A percentile compares a stretch with the other conserved stretches of the same genome.
Conservation (phyloP, 495 filamentous ascomycete genomes). For the Lasiosphaeris hirsuta region DNA sequence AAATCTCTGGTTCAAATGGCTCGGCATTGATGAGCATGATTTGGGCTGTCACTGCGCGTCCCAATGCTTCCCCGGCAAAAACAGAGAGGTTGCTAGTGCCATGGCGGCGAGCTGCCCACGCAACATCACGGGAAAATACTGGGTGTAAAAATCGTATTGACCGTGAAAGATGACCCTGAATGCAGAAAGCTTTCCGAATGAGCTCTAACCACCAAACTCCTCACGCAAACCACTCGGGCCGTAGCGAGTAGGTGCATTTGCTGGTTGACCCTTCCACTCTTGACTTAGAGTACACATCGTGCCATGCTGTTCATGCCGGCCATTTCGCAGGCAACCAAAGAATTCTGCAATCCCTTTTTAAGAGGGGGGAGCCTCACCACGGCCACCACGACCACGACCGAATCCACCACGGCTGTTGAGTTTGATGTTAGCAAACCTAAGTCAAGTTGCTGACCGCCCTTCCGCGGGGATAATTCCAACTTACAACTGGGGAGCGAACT, state of each 20-base stretch:
- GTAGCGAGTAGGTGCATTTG: slow-evolving; percentile 30
- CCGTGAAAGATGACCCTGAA: slow-evolving; percentile 36
- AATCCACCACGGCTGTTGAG: slow-evolving; percentile 75
- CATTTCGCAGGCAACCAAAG: slow-evolving; percentile 28
- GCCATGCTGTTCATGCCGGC: slow-evolving; percentile 38
- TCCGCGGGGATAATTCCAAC: slow-evolving; percentile 24
- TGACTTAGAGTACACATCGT: slow-evolving; percentile 51
- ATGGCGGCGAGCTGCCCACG: not conserved
- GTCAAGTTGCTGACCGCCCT: not conserved
- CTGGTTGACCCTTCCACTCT: slow-evolving; percentile 32
- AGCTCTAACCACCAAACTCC: slow-evolving; percentile 42
- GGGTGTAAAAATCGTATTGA: slow-evolving; percentile 30
- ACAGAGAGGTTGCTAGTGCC: not conserved
- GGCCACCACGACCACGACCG: slow-evolving; percentile 83
- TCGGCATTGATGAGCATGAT: too few relatives aligned
- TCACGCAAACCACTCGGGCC: slow-evolving; percentile 35
- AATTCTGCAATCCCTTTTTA: slow-evolving; percentile 39
- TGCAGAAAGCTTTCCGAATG: slow-evolving; percentile 39
- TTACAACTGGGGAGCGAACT: slow-evolving; percentile 91
- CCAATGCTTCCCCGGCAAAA: not conserved
- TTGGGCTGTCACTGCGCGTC: not conserved
- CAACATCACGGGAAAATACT: slow-evolving; percentile 1
- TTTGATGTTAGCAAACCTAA: slow-evolving; percentile 28
- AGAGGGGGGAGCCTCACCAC: slow-evolving; percentile 67
- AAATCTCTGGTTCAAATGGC: too few relatives aligned